Evolutionary conservation across 176 grass and related monocot genomes (phyloP), one percentile per base, ranked within the genome.

Genomic region (Oryza officinalis): DNA sequence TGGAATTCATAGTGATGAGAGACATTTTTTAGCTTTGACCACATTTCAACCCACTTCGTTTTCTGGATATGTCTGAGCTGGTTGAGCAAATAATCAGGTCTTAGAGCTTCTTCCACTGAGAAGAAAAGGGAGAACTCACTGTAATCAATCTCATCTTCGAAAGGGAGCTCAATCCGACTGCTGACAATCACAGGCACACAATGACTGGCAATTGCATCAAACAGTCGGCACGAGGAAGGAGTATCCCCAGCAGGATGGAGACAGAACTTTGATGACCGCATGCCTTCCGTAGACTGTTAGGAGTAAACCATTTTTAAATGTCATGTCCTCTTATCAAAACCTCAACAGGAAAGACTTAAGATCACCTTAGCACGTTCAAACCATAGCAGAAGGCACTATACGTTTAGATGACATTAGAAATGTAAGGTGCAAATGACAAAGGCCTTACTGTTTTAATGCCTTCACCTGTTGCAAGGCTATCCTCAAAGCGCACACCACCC

Each of bases 121-220:
- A 92, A 96, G 90, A 99, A 99, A 76, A 92, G 87, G 28, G 93
- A 90, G 86, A 96, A 94, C 72, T 94, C 85, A 6, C 80, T 87
- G 79, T 96, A 99, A 87, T 99, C 93, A 23, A 96, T 92, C 80
- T 96, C 89, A 67, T 96, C 91, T 84, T 99, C 93, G 46, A 99
- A 99, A 67, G 96, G 96, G 63, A 99, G 96, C 89, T 99, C 96
- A 64, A 99, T 96, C 13, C 77, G 68, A 63, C 89, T 94, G 45
- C 93, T 99, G 15, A 99, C 83, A 59, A 99, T 99, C 43, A 99
- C 89, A 69, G 96, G 96, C 67, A 99, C 67, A 88, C 96, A 99
- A 65, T 94, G 93, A 67, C 93, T 94, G 75, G 96, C 78, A 13
- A 99, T 99, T 25, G 96, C 93, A 85, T 99, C 93, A 85, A 99